Base-by-base conservation (phyloP, 768 basidiomycete genomes). In the Termitomyces sp. region DNA sequence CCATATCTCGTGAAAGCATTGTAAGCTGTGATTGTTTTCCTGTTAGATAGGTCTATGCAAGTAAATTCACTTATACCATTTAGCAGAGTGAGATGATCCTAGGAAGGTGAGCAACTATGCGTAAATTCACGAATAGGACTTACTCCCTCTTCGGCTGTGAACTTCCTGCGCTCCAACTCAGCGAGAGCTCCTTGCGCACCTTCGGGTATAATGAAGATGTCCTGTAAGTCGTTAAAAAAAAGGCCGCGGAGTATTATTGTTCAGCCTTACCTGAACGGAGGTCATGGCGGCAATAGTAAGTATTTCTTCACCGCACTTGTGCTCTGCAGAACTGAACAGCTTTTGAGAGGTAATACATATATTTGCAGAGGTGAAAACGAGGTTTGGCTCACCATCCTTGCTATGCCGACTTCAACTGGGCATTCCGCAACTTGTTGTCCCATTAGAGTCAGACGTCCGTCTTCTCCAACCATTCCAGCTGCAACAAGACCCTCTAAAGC, bases 71-170 rank as follows among this genome's bases (percentile, higher is more conserved):
- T 46, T 69, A 20, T 64, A 90, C 95, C 95, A 68, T 98, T 99
- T 29, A 99, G 69, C 3, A 97, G 73, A 4, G 97, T 98, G 20
- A 98, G 74, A 67, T 99, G 97, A 66, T 99, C 97, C 94, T 96
- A 61, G 3, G 33, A 15, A 35, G n/a, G 20, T 47, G 46, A 20
- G 42, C 38, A 11, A 57, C 32, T n/a, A 39, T 62, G 45, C 31
- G 52, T 33, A 13, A 46, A 16, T 20, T 18, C 29, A 7, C 18
- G 18, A 52, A n/a, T 39, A 23, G 7, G 38, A 73, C 81, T 64
- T 56, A 94, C 94, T 64, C 97, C 97, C 82, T 99, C 97, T 70
- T 98, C 95, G 0, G 95, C 94, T 0, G 94, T 98, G 63, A 98
- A 98, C 67, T 98, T 98, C 54, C 97, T 75, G 48, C 94, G 79